A percentile compares a stretch with the other conserved stretches of the same genome.
phyloP scores from a whole-genome alignment of 2,329 filamentous ascomycete species.

The Beauveria pseudobassiana region DNA sequence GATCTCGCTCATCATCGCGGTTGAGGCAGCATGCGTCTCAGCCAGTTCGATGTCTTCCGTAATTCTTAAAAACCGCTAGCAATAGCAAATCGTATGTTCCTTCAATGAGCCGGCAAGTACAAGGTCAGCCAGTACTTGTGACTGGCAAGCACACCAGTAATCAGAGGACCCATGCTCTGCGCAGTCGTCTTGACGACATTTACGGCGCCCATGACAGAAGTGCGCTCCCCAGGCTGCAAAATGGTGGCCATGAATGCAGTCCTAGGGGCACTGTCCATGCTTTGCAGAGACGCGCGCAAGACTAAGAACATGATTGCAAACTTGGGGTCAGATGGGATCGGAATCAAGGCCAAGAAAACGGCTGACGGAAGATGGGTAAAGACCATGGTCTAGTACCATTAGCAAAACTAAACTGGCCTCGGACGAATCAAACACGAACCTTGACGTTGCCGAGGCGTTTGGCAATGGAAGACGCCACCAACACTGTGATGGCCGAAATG shows the following conservation, averaged over 20 bases:
- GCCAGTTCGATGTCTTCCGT: neutral
- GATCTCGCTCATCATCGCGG: neutral
- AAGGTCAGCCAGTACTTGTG: conserved; percentile 48
- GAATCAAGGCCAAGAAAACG: conserved; percentile 56
- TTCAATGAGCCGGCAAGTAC: conserved; percentile 57
- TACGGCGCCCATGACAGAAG: conserved; percentile 62
- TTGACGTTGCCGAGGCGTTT: conserved; percentile 55
- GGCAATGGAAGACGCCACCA: conserved; percentile 47
- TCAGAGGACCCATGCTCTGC: conserved; percentile 53
- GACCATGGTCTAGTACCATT: conserved; percentile 53
- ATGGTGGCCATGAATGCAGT: conserved; percentile 62
- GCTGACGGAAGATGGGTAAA: conserved; percentile 66
- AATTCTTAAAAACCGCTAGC: conserved; percentile 37
- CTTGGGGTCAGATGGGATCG: conserved; percentile 43
- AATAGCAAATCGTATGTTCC: conserved; percentile 51
- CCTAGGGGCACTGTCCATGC: conserved; percentile 65
- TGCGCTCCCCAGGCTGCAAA: conserved; percentile 57
- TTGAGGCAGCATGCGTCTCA: neutral
- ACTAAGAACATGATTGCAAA: conserved; percentile 53
- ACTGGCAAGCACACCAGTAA: conserved; percentile 57
- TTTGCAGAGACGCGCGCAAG: conserved; percentile 53
- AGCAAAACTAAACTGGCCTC: neutral
- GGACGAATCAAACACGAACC: conserved; percentile 32
- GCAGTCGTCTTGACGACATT: conserved; percentile 62
- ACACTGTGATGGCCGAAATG: conserved; percentile 42